Base-by-base conservation (phyloP, 495 filamentous ascomycete species). In the Trichocladium antarcticum region DNA sequence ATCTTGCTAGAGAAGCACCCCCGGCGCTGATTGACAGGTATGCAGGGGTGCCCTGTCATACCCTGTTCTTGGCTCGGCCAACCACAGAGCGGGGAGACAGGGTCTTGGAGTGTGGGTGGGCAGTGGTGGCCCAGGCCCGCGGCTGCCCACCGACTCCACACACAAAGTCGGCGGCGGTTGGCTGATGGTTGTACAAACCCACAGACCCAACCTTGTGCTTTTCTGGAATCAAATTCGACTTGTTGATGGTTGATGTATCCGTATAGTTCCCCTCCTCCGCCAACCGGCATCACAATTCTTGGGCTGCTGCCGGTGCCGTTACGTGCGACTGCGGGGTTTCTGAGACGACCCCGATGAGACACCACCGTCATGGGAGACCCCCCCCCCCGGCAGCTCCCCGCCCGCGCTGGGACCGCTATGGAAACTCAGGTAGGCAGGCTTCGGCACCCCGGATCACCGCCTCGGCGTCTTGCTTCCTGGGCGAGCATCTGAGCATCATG, bases 391-490 rank as follows among this genome's bases (percentile, higher is more conserved):
- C 15, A 44, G 35, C 24, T 14, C 38, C n/a, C 24, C 8, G 8
- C 4, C 24, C 4, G 24, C 24, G 24, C 24, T 27, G 40, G 45
- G 32, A 39, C 51, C 40, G 45, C 45, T 54, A 37, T n/a, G n/a
- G n/a, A n/a, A n/a, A n/a, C n/a, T n/a, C n/a, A n/a, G n/a, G n/a
- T n/a, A n/a, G n/a, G n/a, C n/a, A 3, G 37, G 42, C 20, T 41
- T 17, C 41, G 20, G 46, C n/a, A 17, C n/a, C 35, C 34, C 11
- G 29, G 52, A 50, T 45, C 42, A 47, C 41, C 47, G 42, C 52
- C 47, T 54, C 29, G 27, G 29, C 6, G 12, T 12, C 20, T 4
- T 29, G 36, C 24, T 16, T 19, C 45, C 10, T 36, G 24, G 35
- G 36, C 27, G 20, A n/a, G n/a, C n/a, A n/a, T n/a, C n/a, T 29